Evolutionary conservation across 192 early-diverging fungal genomes (phyloP), one percentile per base, ranked within the genome.

Genomic region (Mortierella alpina): DNA sequence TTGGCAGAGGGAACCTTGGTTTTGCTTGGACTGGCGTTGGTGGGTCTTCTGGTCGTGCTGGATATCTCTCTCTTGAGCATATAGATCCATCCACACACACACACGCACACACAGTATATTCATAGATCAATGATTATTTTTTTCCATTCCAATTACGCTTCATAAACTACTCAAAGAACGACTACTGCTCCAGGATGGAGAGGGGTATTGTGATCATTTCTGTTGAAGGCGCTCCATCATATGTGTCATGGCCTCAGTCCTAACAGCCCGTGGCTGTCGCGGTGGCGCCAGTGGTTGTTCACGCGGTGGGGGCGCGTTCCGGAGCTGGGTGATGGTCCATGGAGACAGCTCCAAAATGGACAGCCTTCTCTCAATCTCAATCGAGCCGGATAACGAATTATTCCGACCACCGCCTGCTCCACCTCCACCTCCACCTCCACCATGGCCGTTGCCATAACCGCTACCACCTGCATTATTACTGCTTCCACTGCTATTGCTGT

Each of bases 251-350:
- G 56, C 39, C 8, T 59, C 72, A 0, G 20, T n/a, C 15, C 41
- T 45, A 3, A 48, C 22, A 8, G 54, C 57, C 15, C 51, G 63
- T 10, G 42, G 72, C 14, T 51, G 63, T 44, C 66, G 71, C 13
- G 61, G 69, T 2, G 61, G 70, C 44, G 62, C 51, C 31, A 65
- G 70, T 18, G 56, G 70, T 31, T 72, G 70, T 22, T 67, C 50
- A 2, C 62, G 65, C 31, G 61, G 64, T 18, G 52, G 50, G n/a
- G 70, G 63, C 20, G 55, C 22, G 14, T 72, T 72, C n/a, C 54
- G 18, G 20, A 64, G 47, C 40, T 58, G 70, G 31, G 39, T 50
- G 15, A 64, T 12, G 12, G 70, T 72, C 56, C 55, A 39, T 4
- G 62, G 47, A n/a, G 70, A 72, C 4, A 72, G 62, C 11, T 72